phyloP scores from a whole-genome alignment of 176 grass and related monocot genomes.

The Bolboschoenus planiculmis region DNA sequence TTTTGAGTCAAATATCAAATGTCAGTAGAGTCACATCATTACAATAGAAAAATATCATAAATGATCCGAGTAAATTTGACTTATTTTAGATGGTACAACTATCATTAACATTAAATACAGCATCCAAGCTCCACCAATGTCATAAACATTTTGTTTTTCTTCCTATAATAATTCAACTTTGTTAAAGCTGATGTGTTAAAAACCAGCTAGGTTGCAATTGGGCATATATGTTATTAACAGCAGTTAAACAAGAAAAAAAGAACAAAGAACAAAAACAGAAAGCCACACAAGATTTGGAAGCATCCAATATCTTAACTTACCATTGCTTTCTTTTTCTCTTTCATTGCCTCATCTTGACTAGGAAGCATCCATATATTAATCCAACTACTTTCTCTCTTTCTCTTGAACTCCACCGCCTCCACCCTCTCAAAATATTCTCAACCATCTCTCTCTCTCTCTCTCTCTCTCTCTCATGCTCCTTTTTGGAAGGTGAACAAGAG shows the following conservation, averaged over 20 bases:
- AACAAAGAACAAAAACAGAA: neutral
- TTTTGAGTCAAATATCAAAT: neutral
- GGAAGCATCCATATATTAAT: neutral
- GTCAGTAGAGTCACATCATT: neutral
- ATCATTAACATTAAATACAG: neutral
- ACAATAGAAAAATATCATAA: neutral
- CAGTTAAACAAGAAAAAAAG: neutral
- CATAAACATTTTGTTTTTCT: neutral
- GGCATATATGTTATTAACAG: neutral
- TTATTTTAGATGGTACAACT: neutral
- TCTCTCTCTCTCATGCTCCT: conserved; percentile 3
- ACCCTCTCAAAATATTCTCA: neutral
- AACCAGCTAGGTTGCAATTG: neutral
- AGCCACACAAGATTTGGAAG: neutral
- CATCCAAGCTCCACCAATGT: neutral
- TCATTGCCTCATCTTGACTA: neutral
- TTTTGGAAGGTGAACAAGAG: conserved; percentile 8
- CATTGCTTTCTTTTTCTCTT: neutral
- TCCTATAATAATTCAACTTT: neutral
- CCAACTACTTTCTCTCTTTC: neutral
- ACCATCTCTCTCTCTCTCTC: conserved; percentile 3
- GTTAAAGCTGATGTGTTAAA: neutral
- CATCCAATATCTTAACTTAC: conserved; percentile 4
- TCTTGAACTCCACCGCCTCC: neutral
- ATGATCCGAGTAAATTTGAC: neutral